Evolutionary conservation across 805 yeast species (phyloP).

Genomic region (Kuraishia cidri): DNA sequence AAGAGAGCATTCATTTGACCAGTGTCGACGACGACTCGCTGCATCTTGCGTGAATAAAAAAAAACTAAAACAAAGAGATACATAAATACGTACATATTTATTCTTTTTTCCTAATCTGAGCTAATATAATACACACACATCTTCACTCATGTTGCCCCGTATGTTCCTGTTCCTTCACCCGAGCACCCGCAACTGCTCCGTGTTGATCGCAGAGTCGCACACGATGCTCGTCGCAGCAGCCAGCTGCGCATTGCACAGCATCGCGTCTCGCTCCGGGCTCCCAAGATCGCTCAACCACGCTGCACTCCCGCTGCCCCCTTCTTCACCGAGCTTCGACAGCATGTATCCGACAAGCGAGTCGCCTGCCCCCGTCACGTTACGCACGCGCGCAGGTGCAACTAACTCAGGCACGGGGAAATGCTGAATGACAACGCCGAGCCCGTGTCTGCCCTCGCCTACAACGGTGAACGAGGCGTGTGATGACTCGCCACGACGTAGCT

Average conservation of each 20-base stretch:
- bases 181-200: conserved; percentile 5
- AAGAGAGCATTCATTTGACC: background rate
- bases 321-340: conserved; percentile 27
- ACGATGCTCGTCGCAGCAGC: conserved; percentile 17
- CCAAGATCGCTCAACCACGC: conserved; percentile 5
- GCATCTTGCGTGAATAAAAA: too few species aligned
- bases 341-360: conserved; percentile 70
- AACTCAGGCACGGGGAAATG: conserved; percentile 37
- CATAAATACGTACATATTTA: too few species aligned
- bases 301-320: conserved; percentile 4
- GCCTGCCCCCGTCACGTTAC: conserved; percentile 84
- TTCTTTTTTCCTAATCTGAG: too few species aligned
- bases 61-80: too few species aligned
- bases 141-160: too few species aligned
- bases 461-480: conserved; percentile 10
- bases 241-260: conserved; percentile 13
- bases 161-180: too few species aligned
- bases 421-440: conserved; percentile 51
- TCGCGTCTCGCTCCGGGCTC: conserved; percentile 9
- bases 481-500: conserved; percentile 3
- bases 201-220: conserved; percentile 12
- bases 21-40: too few species aligned
- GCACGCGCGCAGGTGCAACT: conserved; percentile 28
- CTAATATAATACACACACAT: too few species aligned
- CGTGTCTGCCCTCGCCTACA: conserved; percentile 12